A percentile compares a stretch with the other conserved stretches of the same genome.
These are phyloP conservation scores for Pneumocystis murina DNA, from an alignment of 1,139 yeast genomes.

Conservation along the genomic window DNA sequence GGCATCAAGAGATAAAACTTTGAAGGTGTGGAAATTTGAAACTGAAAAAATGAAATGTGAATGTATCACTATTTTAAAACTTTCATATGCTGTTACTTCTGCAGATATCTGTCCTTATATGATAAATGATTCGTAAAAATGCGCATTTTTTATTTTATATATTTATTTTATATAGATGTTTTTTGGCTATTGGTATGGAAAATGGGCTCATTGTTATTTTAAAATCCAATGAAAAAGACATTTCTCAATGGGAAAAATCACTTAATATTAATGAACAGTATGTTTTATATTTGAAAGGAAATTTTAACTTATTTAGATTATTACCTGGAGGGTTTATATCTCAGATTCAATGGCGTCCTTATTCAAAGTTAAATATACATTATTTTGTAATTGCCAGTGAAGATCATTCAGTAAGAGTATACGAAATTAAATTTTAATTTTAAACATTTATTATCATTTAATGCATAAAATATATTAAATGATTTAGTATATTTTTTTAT, in stretches of 20 bases:
- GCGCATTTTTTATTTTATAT: not conserved
- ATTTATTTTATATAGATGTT: constrained; percentile 19
- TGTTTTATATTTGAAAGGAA: constrained; percentile 1
- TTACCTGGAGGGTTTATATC: not conserved
- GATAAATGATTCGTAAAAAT: not conserved
- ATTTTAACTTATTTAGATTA: not conserved
- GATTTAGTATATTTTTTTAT: not conserved
- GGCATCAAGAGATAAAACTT: constrained; percentile 66
- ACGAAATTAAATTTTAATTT: not conserved
- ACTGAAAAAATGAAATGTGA: constrained; percentile 1
- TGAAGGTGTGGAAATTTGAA: constrained; percentile 16
- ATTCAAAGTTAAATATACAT: not conserved
- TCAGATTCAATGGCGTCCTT: not conserved
- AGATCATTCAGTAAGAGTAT: not conserved
- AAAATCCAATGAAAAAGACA: constrained; percentile 14
- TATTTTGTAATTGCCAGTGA: not conserved
- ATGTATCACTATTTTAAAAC: constrained; percentile 15
- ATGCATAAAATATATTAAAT: not conserved
- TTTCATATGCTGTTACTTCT: constrained; percentile 51
- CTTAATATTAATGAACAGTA: constrained; percentile 9
- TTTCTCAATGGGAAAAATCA: constrained; percentile 14
- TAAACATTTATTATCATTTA: not conserved
- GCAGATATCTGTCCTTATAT: constrained; percentile 36
- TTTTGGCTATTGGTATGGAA: constrained; percentile 61
- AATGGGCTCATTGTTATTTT: constrained; percentile 36